Conservation (phyloP, 2,329 filamentous ascomycete species). For the Calycina marina region DNA sequence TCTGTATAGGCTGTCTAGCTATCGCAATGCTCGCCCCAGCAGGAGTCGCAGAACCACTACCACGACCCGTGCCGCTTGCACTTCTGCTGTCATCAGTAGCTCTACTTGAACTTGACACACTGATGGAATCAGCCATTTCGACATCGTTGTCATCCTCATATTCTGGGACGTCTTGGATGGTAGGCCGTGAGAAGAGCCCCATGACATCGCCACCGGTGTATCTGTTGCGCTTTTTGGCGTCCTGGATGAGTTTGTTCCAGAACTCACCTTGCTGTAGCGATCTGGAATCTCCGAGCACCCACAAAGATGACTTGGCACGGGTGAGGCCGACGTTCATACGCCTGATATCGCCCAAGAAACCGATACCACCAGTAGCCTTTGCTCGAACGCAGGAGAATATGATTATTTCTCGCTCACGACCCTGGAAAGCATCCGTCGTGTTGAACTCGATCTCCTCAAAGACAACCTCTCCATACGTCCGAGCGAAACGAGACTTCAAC, state of each 20-base stretch:
- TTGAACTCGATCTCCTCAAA: conserved; percentile 85
- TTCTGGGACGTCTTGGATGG: conserved; percentile 7
- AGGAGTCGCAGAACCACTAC: too few relatives aligned
- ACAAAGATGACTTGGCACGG: conserved; percentile 88
- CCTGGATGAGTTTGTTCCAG: conserved; percentile 75
- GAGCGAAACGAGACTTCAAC: conserved; percentile 60
- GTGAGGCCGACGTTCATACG: conserved; percentile 99
- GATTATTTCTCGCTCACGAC: conserved; percentile 91
- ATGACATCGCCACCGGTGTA: conserved; percentile 59
- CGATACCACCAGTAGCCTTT: conserved; percentile 82
- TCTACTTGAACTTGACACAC: conserved; percentile 3
- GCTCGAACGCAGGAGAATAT: conserved; percentile 98
- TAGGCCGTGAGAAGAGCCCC: conserved; percentile 36
- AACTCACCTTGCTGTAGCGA: conserved; percentile 78
- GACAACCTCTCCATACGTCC: conserved; percentile 60
- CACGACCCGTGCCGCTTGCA: too few relatives aligned
- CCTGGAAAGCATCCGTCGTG: conserved; percentile 95
- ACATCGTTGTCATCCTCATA: conserved; percentile 8
- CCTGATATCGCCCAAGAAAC: conserved; percentile 94
- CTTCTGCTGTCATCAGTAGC: too few relatives aligned
- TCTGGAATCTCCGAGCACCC: conserved; percentile 86
- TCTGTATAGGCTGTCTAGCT: too few relatives aligned
- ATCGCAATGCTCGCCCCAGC: too few relatives aligned
- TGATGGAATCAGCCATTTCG: conserved; percentile 6
- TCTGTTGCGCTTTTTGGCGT: conserved; percentile 58